Conservation (phyloP, 176 grass and related monocot species). For the Miscanthus lutarioriparius region DNA sequence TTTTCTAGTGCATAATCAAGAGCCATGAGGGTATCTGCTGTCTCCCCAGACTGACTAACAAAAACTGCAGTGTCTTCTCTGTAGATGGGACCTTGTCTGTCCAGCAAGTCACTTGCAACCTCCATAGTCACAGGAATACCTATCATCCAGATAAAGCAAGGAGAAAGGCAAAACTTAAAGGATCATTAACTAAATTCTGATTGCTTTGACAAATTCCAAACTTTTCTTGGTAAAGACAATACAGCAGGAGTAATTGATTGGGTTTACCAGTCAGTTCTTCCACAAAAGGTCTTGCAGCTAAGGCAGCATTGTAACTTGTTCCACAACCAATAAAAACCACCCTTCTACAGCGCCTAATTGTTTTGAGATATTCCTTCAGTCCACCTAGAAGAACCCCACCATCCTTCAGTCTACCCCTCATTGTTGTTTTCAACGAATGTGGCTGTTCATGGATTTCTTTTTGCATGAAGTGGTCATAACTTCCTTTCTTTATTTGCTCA, state of each 20-base stretch:
- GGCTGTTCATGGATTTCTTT: conserved; percentile 97
- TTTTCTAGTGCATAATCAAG: conserved; percentile 87
- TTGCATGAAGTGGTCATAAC: conserved; percentile 94
- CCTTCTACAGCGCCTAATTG: conserved; percentile 79
- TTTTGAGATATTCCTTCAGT: conserved; percentile 85
- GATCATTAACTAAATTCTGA: conserved; percentile 8
- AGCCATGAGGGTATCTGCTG: conserved; percentile 91
- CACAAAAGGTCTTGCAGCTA: conserved; percentile 81
- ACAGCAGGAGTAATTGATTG: neutral
- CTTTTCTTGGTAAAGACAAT: neutral
- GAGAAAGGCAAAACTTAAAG: neutral
- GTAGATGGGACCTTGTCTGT: conserved; percentile 84
- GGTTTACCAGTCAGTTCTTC: conserved; percentile 82
- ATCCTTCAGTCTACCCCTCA: conserved; percentile 91
- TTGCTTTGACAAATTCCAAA: neutral
- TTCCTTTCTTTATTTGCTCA: conserved; percentile 96
- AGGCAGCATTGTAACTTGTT: conserved; percentile 91
- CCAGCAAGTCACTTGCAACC: conserved; percentile 84
- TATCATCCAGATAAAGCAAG: conserved; percentile 21
- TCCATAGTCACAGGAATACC: conserved; percentile 92
- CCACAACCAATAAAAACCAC: conserved; percentile 91
- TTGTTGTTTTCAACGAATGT: conserved; percentile 83
- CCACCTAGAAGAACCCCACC: conserved; percentile 79
- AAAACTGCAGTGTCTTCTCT: conserved; percentile 88
- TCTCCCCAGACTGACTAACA: conserved; percentile 97